These are phyloP conservation scores for Casaregolazyma lundiana DNA, from an alignment of 1,139 yeast species.

Conservation along the genomic window DNA sequence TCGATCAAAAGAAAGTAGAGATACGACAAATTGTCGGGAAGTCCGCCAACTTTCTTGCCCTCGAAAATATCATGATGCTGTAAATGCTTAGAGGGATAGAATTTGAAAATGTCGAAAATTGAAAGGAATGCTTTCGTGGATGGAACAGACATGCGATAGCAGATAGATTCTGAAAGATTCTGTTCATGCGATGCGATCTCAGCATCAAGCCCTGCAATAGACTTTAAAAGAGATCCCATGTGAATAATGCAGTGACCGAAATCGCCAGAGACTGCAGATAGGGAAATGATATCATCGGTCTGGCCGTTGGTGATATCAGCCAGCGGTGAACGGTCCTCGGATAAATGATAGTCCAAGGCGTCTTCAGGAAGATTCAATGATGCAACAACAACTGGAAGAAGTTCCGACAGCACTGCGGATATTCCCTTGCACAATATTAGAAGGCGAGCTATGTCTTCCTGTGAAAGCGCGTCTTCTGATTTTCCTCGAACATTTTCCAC, in stretches of 20 bases:
- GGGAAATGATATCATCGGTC: neutral
- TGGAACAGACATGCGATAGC: constrained; percentile 2
- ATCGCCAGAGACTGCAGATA: neutral
- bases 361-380: constrained; percentile 7
- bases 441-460: neutral
- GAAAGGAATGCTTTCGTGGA: constrained; percentile 1
- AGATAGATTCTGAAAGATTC: neutral
- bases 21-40: constrained; percentile 9
- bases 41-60: constrained; percentile 3
- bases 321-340: constrained; percentile 4
- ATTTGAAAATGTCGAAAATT: neutral
- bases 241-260: neutral
- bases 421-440: neutral
- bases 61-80: constrained; percentile 1
- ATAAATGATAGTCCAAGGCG: constrained; percentile 6
- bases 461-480: neutral
- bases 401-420: neutral
- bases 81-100: neutral
- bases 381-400: neutral
- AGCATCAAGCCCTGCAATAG: neutral
- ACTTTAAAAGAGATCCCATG: neutral
- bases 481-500: neutral
- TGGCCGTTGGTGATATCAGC: constrained; percentile 3
- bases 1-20: constrained; percentile 17
- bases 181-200: neutral